These are phyloP conservation scores for Groenewaldozyma auringiensis DNA, from an alignment of 1,139 yeast species.

Conservation along the genomic window DNA sequence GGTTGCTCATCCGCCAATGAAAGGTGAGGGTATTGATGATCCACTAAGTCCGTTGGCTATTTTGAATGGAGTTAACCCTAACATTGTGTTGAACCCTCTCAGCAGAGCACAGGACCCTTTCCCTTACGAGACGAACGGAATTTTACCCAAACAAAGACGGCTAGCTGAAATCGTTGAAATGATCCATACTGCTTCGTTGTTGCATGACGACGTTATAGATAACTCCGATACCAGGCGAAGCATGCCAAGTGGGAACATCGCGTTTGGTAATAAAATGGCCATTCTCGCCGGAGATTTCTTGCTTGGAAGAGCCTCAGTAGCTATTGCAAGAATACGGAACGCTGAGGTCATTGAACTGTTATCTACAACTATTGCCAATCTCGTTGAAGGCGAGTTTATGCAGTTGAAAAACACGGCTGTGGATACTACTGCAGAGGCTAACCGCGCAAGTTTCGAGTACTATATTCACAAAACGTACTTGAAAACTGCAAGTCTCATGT, in stretches of 20 bases:
- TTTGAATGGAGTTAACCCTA: slow-evolving; percentile 83
- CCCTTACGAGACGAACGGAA: slow-evolving; percentile 45
- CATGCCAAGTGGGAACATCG: slow-evolving; percentile 83
- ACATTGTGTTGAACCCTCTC: slow-evolving; percentile 69
- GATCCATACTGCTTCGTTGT: slow-evolving; percentile 95
- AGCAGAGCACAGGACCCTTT: slow-evolving; percentile 71
- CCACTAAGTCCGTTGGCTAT: slow-evolving; percentile 71
- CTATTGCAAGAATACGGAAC: slow-evolving; percentile 83
- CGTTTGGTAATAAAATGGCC: slow-evolving; percentile 96
- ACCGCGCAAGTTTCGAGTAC: slow-evolving; percentile 87
- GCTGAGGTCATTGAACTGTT: slow-evolving; percentile 96
- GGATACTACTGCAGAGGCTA: slow-evolving; percentile 54
- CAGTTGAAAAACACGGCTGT: slow-evolving; percentile 87
- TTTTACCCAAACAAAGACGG: slow-evolving; percentile 88
- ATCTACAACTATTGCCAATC: slow-evolving; percentile 91
- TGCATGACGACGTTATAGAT: slow-evolving; percentile 97
- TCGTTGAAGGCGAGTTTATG: slow-evolving; percentile 98
- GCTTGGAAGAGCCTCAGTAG: slow-evolving; percentile 92
- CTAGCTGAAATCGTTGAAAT: slow-evolving; percentile 96
- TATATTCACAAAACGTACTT: slow-evolving; percentile 90
- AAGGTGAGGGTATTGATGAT: slow-evolving; percentile 29
- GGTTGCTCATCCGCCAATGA: slow-evolving; percentile 22
- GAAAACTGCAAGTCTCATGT: slow-evolving; percentile 90
- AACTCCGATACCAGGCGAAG: slow-evolving; percentile 87
- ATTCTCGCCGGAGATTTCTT: slow-evolving; percentile 93